Evolutionary conservation across 352 stramenopile species (phyloP), one percentile per base, ranked within the genome.

Genomic region (Peronospora destructor): DNA sequence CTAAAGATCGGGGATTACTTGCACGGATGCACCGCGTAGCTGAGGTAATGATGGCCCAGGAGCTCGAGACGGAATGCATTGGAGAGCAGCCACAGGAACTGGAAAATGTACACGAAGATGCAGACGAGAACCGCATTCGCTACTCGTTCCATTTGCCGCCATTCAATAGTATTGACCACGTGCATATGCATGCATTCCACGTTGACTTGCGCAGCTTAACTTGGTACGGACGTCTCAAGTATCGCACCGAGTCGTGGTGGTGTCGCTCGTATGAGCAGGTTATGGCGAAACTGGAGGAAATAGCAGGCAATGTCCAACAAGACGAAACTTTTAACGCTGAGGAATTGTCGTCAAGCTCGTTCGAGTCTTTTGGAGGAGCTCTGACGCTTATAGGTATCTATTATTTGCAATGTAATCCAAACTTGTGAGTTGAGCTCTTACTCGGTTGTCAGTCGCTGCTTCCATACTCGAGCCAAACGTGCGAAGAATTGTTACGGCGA

Each of bases 161-260:
- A 8, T 91, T 91, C 55, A 93, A 93, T 67, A 88, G 74, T 56
- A 93, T 91, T 53, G 82, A 93, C 59, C 82, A 93, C 56, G 77
- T 93, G 23, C 82, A 93, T 61, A 91, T 93, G 79, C 82, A 93
- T 59, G 79, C 76, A 21, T 91, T 93, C 56, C 59, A 49, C 23
- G 61, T 76, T 41, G 62, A 71, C 26, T 49, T 52, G 7, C 49
- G 51, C 33, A 61, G 47, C 9, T 41, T 81, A 16, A 72, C 76
- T 8, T 79, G 73, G 39, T 76, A 84, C 25, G 76, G 76, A 17
- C 68, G 73, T 25, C 58, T 92, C 60, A 90, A 92, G 55, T 92
- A 90, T 62, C 65, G 70, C 23, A 90, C 82, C 29, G 59, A 85
- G 64, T 88, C 82, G 45, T 90, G 74, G 76, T 92, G 78, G 78